A percentile compares a stretch with the other conserved stretches of the same genome.
These are phyloP conservation scores for Petasospora fabianii DNA, from an alignment of 1,139 yeast genomes.

Conservation along the genomic window DNA sequence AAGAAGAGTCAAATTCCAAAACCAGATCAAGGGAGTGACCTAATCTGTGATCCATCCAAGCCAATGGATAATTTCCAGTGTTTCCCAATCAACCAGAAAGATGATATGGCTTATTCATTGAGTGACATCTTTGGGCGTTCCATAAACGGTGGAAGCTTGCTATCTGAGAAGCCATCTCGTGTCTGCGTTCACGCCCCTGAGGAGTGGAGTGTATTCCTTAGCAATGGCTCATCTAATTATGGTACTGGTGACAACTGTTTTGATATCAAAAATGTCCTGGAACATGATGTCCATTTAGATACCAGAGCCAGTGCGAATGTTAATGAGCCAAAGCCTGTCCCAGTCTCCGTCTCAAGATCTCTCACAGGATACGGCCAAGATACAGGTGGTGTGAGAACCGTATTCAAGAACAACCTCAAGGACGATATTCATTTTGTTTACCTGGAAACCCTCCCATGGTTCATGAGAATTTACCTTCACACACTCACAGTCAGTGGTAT, in stretches of 20 bases:
- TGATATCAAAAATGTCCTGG: slow-evolving; percentile 33
- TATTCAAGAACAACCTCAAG: slow-evolving; percentile 61
- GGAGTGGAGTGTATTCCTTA: slow-evolving; percentile 42
- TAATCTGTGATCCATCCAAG: slow-evolving; percentile 69
- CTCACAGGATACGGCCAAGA: slow-evolving; percentile 91
- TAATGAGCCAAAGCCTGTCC: slow-evolving; percentile 45
- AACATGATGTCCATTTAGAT: slow-evolving; percentile 39
- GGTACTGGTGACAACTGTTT: slow-evolving; percentile 33
- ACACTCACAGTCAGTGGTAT: slow-evolving; percentile 43
- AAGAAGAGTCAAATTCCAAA: slow-evolving; percentile 71
- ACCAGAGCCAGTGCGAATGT: slow-evolving; percentile 37
- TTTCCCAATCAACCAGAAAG: slow-evolving; percentile 65
- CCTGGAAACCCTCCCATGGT: slow-evolving; percentile 92
- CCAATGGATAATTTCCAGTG: slow-evolving; percentile 62
- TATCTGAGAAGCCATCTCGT: slow-evolving; percentile 38
- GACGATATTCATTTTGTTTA: slow-evolving; percentile 51
- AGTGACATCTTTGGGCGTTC: slow-evolving; percentile 65
- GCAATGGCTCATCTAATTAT: slow-evolving; percentile 27
- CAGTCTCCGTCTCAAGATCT: slow-evolving; percentile 75
- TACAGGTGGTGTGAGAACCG: slow-evolving; percentile 82
- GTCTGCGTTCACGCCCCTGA: slow-evolving; percentile 44
- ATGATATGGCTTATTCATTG: slow-evolving; percentile 51
- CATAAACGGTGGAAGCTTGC: slow-evolving; percentile 62
- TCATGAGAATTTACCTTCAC: slow-evolving; percentile 76
- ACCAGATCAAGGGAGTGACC: slow-evolving; percentile 63